Percentiles rank a stretch among this genome's conserved stretches.
Evolutionary conservation across 805 yeast genomes (phyloP).

Genomic region (Candida stauntonica): DNA sequence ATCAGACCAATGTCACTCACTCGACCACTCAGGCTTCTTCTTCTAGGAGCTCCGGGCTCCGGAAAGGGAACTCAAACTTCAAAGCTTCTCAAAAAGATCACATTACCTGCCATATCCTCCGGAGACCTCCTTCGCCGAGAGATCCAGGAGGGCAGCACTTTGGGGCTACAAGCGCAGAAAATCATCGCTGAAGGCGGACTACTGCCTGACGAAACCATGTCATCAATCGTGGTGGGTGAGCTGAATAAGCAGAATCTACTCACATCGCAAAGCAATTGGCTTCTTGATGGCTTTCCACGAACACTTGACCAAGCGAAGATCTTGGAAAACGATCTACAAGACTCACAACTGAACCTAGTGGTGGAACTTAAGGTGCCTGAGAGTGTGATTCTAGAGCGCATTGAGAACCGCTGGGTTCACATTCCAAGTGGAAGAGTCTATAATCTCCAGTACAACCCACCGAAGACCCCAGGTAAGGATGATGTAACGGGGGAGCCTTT

Average conservation of each 20-base stretch:
- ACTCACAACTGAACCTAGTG: conserved; percentile 60
- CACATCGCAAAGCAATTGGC: conserved; percentile 45
- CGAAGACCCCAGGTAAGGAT: conserved; percentile 73
- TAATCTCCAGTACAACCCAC: conserved; percentile 85
- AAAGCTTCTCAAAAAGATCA: conserved; percentile 50
- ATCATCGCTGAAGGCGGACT: conserved; percentile 61
- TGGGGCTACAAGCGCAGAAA: conserved; percentile 54
- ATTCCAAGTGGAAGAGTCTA: conserved; percentile 81
- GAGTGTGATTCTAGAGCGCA: conserved; percentile 72
- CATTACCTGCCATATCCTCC: conserved; percentile 59
- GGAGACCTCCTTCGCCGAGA: conserved; percentile 80
- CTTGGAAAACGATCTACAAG: conserved; percentile 42
- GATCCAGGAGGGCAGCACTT: conserved; percentile 45
- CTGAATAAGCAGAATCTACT: conserved; percentile 42
- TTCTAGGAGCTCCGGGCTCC: conserved; percentile 93
- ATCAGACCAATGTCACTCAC: not conserved
- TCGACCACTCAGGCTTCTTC: conserved; percentile 56
- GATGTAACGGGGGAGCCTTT: conserved; percentile 89
- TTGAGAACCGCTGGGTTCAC: conserved; percentile 84
- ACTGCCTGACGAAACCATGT: conserved; percentile 71
- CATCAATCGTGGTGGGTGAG: conserved; percentile 49
- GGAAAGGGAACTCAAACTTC: conserved; percentile 92
- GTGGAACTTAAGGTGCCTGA: conserved; percentile 87
- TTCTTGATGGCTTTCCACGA: conserved; percentile 91
- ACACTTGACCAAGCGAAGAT: conserved; percentile 67